Conservation (phyloP, 2,329 filamentous ascomycete genomes). For the Cytospora piceicola region DNA sequence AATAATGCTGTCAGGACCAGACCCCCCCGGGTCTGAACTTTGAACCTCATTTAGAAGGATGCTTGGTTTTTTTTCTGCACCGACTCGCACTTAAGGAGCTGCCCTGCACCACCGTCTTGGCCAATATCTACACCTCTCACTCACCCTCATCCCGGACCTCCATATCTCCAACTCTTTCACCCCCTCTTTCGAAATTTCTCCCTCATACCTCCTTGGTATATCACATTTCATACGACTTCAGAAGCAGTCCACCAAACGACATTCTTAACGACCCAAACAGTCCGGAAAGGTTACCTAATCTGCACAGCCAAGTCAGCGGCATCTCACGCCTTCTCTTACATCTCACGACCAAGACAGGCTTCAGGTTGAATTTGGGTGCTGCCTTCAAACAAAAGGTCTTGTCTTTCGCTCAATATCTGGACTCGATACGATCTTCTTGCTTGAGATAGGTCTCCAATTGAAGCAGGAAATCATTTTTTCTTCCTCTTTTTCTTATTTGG, state of each 20-base stretch:
- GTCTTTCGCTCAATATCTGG: not conserved
- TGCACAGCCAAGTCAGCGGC: not conserved
- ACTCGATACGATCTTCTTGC: not conserved
- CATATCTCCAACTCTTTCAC: not conserved
- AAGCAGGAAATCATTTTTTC: not conserved
- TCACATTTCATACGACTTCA: not conserved
- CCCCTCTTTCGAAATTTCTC: not conserved
- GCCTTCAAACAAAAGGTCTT: not conserved
- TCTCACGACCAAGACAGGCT: not conserved
- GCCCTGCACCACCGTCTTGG: no score
- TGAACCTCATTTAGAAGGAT: not conserved
- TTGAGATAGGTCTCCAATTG: not conserved
- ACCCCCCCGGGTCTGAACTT: not conserved
- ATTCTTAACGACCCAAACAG: not conserved
- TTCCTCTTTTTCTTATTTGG: not conserved
- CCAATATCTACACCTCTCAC: not conserved
- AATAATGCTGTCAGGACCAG: not conserved
- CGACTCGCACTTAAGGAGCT: slow-evolving; percentile 1
- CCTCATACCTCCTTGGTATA: not conserved
- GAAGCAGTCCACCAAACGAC: not conserved
- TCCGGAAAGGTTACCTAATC: not conserved
- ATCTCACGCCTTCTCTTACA: not conserved
- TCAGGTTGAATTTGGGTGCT: not conserved
- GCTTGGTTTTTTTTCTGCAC: not conserved
- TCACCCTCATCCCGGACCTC: not conserved